Percentiles rank a stretch among this genome's conserved stretches.
These are phyloP conservation scores for Penicillium italicum DNA, from an alignment of 2,329 filamentous ascomycete genomes.

Conservation along the genomic window DNA sequence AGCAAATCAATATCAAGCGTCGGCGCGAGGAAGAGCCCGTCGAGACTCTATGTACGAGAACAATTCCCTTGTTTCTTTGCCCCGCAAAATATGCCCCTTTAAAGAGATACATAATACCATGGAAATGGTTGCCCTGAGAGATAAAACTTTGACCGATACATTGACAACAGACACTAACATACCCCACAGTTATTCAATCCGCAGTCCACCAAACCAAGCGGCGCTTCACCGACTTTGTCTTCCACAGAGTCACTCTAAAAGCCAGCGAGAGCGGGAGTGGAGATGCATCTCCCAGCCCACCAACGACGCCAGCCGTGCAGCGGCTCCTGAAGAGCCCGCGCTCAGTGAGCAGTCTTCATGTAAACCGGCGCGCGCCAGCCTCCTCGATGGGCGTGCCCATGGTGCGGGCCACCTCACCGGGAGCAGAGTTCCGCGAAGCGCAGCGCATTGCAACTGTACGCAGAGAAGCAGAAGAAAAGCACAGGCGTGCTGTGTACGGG, in stretches of 20 bases:
- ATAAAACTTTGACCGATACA: neutral
- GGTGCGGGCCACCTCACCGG: constrained; percentile 43
- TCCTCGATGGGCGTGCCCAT: constrained; percentile 33
- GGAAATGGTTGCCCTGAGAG: too few relatives aligned
- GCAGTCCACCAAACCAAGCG: constrained; percentile 45
- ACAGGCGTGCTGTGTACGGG: constrained; percentile 26
- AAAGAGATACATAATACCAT: constrained; percentile 4
- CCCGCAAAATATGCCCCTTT: constrained; percentile 18
- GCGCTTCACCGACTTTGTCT: constrained; percentile 49
- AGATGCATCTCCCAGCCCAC: constrained; percentile 13
- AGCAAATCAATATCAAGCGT: constrained; percentile 54
- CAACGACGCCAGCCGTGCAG: constrained; percentile 21
- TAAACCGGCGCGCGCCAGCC: constrained; percentile 16
- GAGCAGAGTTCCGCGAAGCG: constrained; percentile 40
- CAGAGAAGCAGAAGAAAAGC: constrained; percentile 31
- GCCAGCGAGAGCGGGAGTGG: constrained; percentile 21
- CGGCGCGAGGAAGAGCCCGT: constrained; percentile 55
- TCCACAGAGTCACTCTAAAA: constrained; percentile 39
- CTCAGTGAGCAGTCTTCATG: constrained; percentile 34
- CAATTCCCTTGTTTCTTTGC: constrained; percentile 9
- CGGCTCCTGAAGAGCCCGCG: constrained; percentile 31
- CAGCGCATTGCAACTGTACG: constrained; percentile 27
- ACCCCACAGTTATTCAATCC: constrained; percentile 43
- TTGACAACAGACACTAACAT: constrained; percentile 6
- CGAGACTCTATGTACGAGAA: constrained; percentile 49